A percentile compares a stretch with the other conserved stretches of the same genome.
These are phyloP conservation scores for Telopea speciosissima DNA, from an alignment of 177 flowering plant species.

Conservation along the genomic window DNA sequence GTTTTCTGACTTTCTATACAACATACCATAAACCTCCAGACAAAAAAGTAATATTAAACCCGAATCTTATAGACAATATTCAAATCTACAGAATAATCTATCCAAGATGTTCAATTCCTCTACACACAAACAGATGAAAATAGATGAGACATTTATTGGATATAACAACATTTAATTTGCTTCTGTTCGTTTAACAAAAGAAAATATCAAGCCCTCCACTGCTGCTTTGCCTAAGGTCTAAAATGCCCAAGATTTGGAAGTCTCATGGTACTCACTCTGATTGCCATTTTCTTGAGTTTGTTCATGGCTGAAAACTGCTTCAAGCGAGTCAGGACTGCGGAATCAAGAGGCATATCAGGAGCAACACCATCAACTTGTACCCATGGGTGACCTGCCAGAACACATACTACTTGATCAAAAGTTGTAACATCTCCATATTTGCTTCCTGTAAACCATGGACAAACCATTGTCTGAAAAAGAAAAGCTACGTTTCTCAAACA, in stretches of 20 bases:
- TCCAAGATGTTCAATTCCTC: background rate
- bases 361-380: constrained; percentile 38
- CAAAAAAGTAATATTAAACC: background rate
- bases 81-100: background rate
- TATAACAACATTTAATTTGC: background rate
- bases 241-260: background rate
- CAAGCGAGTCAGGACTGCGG: constrained; percentile 43
- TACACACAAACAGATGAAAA: background rate
- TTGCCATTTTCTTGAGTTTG: constrained; percentile 41
- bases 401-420: background rate
- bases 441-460: background rate
- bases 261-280: constrained; percentile 21
- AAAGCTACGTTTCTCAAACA: background rate
- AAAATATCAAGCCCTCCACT: background rate
- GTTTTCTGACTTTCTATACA: background rate
- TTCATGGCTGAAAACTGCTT: constrained; percentile 54
- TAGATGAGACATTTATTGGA: background rate
- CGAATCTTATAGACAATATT: background rate
- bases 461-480: background rate
- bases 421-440: background rate
- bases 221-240: background rate
- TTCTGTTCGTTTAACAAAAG: background rate
- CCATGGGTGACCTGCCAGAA: constrained; percentile 45
- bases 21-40: background rate
- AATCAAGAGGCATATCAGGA: constrained; percentile 46